Percentiles rank a stretch among this genome's conserved stretches.
These are phyloP conservation scores for Vanrija humicola DNA, from an alignment of 1,284 basidiomycete species.

Conservation along the genomic window DNA sequence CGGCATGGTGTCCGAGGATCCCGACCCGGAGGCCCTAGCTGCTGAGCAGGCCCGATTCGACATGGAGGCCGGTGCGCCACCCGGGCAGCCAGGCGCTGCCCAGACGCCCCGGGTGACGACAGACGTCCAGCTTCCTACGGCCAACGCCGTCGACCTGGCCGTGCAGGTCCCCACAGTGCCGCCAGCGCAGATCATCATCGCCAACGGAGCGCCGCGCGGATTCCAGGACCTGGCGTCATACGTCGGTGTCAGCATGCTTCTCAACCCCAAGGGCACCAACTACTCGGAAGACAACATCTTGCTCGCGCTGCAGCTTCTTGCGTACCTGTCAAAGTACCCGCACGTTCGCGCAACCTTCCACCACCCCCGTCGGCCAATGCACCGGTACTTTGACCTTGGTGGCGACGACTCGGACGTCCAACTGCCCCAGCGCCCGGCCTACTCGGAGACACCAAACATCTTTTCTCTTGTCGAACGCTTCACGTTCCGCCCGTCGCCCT, in stretches of 20 bases:
- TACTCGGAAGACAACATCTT: constrained; percentile 95
- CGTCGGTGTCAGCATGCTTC: constrained; percentile 37
- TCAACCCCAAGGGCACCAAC: constrained; percentile 49
- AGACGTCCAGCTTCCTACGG: constrained; percentile 13
- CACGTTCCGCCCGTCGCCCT: constrained; percentile 83
- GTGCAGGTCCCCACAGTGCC: constrained; percentile 15
- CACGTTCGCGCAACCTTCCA: constrained; percentile 98
- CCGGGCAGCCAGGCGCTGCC: constrained; percentile 41
- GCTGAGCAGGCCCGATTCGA: constrained; percentile 45
- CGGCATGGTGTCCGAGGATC: constrained; percentile 28
- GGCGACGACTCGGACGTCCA: constrained; percentile 24
- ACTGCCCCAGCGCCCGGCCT: constrained; percentile 44
- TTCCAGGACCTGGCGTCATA: constrained; percentile 48
- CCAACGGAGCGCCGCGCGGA: constrained; percentile 47
- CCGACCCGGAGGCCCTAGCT: constrained; percentile 36
- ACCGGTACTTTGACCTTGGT: constrained; percentile 46
- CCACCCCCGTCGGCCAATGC: constrained; percentile 60
- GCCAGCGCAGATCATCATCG: constrained; percentile 46
- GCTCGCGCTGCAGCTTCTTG: constrained; percentile 83
- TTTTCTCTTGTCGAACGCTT: constrained; percentile 95
- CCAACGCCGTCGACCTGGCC: constrained; percentile 19
- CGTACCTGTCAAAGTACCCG: constrained; percentile 96
- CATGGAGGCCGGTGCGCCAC: constrained; percentile 45
- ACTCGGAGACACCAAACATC: constrained; percentile 65
- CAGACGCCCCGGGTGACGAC: constrained; percentile 34